These are phyloP conservation scores for Myrica gale DNA, from an alignment of 306 rosid genomes.

Conservation along the genomic window DNA sequence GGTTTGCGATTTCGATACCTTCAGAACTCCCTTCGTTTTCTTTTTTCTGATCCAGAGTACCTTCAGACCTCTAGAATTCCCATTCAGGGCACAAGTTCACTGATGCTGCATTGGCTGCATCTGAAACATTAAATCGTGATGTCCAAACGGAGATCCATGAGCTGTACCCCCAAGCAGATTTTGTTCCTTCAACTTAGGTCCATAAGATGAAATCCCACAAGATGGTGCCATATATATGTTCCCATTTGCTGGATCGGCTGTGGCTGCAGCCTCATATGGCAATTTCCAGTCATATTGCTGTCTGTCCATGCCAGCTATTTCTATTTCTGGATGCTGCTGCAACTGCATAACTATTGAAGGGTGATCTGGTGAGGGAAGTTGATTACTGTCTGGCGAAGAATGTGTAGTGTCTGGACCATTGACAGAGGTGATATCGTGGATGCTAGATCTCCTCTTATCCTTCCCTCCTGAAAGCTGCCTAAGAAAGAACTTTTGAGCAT, in stretches of 20 bases:
- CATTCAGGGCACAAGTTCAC: conserved; percentile 32
- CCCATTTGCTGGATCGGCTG: conserved; percentile 44
- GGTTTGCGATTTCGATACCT: conserved; percentile 13
- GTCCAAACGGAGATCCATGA: conserved; percentile 49
- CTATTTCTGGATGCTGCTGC: conserved; percentile 36
- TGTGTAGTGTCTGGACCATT: conserved; percentile 54
- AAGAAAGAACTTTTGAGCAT: conserved; percentile 88
- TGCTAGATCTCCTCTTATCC: conserved; percentile 90
- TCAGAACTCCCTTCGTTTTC: conserved; percentile 4
- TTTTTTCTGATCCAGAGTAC: conserved; percentile 9
- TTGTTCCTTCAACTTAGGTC: conserved; percentile 51
- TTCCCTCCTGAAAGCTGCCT: conserved; percentile 73
- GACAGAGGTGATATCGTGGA: conserved; percentile 84
- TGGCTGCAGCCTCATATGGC: conserved; percentile 34
- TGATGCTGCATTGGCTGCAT: conserved; percentile 55
- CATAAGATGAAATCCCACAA: conserved; percentile 54
- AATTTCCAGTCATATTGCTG: conserved; percentile 52
- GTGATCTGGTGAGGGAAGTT: conserved; percentile 38
- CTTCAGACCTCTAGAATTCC: conserved; percentile 30
- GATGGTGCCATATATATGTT: conserved; percentile 48
- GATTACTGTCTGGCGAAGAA: conserved; percentile 38
- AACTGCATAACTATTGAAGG: conserved; percentile 31
- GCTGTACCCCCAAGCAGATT: conserved; percentile 41
- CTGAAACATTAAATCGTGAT: conserved; percentile 48
- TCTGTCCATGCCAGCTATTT: conserved; percentile 32